Evolutionary conservation across 2,329 filamentous ascomycete genomes (phyloP), one percentile per base, ranked within the genome.

Genomic region (Colletotrichum salicis): DNA sequence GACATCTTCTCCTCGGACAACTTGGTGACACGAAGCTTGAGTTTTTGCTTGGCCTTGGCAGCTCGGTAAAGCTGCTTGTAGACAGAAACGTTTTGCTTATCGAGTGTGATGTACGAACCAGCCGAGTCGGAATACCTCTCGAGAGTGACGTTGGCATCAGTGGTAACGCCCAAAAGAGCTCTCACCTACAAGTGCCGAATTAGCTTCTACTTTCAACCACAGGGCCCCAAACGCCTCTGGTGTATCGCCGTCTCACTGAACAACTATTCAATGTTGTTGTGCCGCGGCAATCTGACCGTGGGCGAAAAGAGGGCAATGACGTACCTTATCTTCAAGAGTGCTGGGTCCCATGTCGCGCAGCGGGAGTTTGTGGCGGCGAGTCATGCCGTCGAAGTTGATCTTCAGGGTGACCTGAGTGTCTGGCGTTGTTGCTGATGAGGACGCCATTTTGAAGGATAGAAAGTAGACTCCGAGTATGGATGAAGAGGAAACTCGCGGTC

Each of bases 21-120:
- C 71, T 78, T 74, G 19, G 89, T 92, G 48, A 93, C 92, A 76
- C 91, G 94, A 71, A 99, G 89, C 83, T 96, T 95, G 76, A 99
- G 91, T 91, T 98, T 99, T 75, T 95, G 91, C 88, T 99, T 99
- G 48, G 96, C 96, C 86, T 98, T 99, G 75, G 96, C 96, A 76
- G 96, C 96, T 78, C 96, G 93, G 81, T 96, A 96, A 54, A 99
- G 92, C 81, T 98, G 96, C 87, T 98, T 98, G 88, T 97, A 99
- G 78, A 97, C 94, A 57, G 93, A 87, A 10, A 89, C 84, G 79
- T 97, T 97, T 80, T 87, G 86, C 73, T 90, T 86, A 81, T 97
- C 93, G 72, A 99, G 91, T 56, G 89, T 87, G 75, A 98, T 89
- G 82, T 93, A 98, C 75, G 91, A 86, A 57, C 88, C 92, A 75